Percentiles rank a stretch among this genome's conserved stretches.
phyloP scores from a whole-genome alignment of 495 filamentous ascomycete species.

The Recurvomyces mirabilis region DNA sequence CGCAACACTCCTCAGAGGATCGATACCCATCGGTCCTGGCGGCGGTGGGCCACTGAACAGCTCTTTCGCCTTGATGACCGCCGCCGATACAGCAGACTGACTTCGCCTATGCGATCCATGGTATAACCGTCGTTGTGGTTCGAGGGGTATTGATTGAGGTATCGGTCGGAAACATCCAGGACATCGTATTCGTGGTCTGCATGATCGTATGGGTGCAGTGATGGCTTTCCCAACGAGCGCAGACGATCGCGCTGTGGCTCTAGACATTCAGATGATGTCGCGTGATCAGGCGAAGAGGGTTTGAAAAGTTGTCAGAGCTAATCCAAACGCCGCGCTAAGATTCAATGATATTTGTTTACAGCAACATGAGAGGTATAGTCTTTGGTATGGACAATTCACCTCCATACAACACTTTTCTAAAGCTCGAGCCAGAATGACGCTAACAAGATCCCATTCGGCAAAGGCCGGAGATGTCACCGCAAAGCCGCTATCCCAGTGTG shows the following conservation, averaged over 20 bases:
- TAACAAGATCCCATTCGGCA: too few relatives aligned
- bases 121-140: slow-evolving; percentile 9
- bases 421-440: too few relatives aligned
- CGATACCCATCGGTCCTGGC: slow-evolving; percentile 32
- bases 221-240: slow-evolving; percentile 9
- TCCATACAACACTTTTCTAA: too few relatives aligned
- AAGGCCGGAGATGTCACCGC: too few relatives aligned
- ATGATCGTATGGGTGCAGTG: not conserved
- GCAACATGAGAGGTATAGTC: too few relatives aligned
- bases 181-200: slow-evolving; percentile 4
- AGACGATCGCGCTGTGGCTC: slow-evolving; percentile 1
- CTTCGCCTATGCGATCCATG: slow-evolving; percentile 26
- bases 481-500: too few relatives aligned
- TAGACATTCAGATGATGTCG: slow-evolving; percentile 10
- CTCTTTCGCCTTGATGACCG: slow-evolving; percentile 67
- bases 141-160: slow-evolving; percentile 1
- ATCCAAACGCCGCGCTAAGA: too few relatives aligned
- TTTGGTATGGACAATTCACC: too few relatives aligned
- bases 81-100: slow-evolving; percentile 52
- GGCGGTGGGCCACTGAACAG: slow-evolving; percentile 61
- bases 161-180: slow-evolving; percentile 20
- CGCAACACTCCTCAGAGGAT: slow-evolving; percentile 54
- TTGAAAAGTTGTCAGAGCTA: too few relatives aligned
- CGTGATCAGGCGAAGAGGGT: too few relatives aligned
- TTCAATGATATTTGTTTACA: too few relatives aligned